Evolutionary conservation across 225 moss, liverwort and hornwort species (phyloP), one percentile per base, ranked within the genome.

Genomic region (Anthoceros angustus): DNA sequence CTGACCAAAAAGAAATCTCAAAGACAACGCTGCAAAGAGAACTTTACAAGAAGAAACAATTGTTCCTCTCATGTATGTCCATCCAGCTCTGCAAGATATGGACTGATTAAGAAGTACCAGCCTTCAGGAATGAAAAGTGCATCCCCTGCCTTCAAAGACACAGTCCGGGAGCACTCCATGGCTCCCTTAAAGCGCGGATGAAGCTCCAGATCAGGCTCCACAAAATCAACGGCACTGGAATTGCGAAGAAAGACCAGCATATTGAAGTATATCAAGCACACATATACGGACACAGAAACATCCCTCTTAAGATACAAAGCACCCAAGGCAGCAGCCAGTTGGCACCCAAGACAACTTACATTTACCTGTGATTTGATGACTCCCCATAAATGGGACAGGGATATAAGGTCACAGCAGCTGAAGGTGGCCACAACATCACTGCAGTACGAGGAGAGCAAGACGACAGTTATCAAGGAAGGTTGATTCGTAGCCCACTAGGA

Each of bases 51-150:
- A 32, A 32, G 32, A 32, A 4, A 32, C 32, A 1, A 32, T 1
- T 32, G 32, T 32, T 32, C 32, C 32, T 32, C 32, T 32, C 32
- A 32, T 32, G 32, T 4, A 32, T 32, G 32, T 32, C 32, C 32
- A 32, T 32, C 32, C 32, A 32, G 32, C 32, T 32, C 32, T 32
- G 32, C 32, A 32, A 32, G 4, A 32, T 32, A 4, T 32, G 32
- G 32, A n/a, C n/a, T n/a, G n/a, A n/a, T n/a, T n/a, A n/a, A n/a
- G n/a, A n/a, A 7, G 18, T 55, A 94, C 94, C 94, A 95, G 23
- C 94, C 94, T 72, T 95, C 90, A 40, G 94, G 88, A 42, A 95
- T 67, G 64, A 88, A 95, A n/a, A 95, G 76, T 6, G 83, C 83
- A 73, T 95, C 94, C 25, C 88, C 88, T 39, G 83, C 76, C 62